These are phyloP conservation scores for Lactifluus subvellereus DNA, from an alignment of 768 basidiomycete genomes.

Conservation along the genomic window DNA sequence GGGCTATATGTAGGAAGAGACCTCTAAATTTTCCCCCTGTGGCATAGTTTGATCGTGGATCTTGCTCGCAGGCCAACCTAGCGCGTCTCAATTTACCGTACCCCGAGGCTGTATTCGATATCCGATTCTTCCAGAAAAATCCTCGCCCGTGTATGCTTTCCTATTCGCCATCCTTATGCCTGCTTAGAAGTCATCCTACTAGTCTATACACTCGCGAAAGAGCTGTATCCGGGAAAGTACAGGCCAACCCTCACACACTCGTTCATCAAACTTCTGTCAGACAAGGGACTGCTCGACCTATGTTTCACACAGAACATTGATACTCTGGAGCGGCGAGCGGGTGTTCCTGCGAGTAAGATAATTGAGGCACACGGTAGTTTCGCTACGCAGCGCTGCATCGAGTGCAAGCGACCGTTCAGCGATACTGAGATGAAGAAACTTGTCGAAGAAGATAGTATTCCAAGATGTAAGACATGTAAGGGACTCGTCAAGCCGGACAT, in stretches of 20 bases:
- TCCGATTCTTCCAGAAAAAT: conserved; percentile 74
- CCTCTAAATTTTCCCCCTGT: neutral
- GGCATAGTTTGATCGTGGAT: neutral
- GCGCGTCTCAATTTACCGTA: conserved; percentile 75
- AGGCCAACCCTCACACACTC: conserved; percentile 87
- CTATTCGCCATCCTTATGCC: neutral
- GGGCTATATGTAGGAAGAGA: conserved; percentile 46
- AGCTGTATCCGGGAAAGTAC: conserved; percentile 87
- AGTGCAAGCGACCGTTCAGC: conserved; percentile 56
- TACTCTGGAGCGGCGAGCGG: conserved; percentile 81
- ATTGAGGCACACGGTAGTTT: conserved; percentile 98
- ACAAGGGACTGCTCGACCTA: conserved; percentile 59
- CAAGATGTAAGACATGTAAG: conserved; percentile 59
- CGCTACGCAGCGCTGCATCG: conserved; percentile 77
- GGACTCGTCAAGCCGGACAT: conserved; percentile 92
- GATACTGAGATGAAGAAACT: conserved; percentile 61
- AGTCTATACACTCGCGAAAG: conserved; percentile 90
- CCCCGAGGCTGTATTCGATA: conserved; percentile 94
- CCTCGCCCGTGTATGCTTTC: conserved; percentile 65
- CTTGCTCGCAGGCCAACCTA: conserved; percentile 56
- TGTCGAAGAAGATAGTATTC: conserved; percentile 56
- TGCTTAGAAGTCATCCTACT: conserved; percentile 16
- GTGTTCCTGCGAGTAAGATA: conserved; percentile 65
- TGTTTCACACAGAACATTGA: conserved; percentile 94
- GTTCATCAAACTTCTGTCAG: conserved; percentile 77